These are phyloP conservation scores for Pythium inflatum DNA, from an alignment of 352 stramenopile genomes.

Conservation along the genomic window DNA sequence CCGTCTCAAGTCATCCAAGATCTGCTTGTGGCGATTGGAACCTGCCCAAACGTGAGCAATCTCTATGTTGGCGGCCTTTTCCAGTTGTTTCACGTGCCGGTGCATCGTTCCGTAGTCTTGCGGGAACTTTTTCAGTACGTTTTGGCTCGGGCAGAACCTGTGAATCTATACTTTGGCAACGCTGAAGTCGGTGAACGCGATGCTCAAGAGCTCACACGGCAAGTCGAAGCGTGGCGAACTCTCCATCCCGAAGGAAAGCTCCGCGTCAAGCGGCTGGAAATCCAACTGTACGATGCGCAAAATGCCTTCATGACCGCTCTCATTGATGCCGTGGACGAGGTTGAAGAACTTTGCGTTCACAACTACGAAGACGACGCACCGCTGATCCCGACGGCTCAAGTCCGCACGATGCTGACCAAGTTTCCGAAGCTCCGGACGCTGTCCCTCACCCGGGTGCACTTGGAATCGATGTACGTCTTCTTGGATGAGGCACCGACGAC, in stretches of 20 bases:
- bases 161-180: too few relatives aligned
- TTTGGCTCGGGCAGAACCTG: not conserved
- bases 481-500: not conserved
- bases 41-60: too few relatives aligned
- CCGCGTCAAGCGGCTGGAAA: not conserved
- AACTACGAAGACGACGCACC: not conserved
- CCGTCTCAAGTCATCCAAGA: too few relatives aligned
- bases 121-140: not conserved
- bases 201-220: not conserved
- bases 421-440: not conserved
- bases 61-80: too few relatives aligned
- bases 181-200: too few relatives aligned
- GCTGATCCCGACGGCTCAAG: not conserved
- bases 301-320: not conserved
- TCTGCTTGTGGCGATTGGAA: too few relatives aligned
- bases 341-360: not conserved
- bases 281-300: not conserved
- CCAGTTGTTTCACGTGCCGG: too few relatives aligned
- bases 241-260: not conserved
- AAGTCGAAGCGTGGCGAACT: not conserved
- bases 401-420: not conserved
- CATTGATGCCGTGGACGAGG: not conserved
- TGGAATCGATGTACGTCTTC: not conserved
- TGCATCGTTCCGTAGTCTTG: not conserved
- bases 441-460: not conserved